A percentile compares a stretch with the other conserved stretches of the same genome.
Evolutionary conservation across 768 basidiomycete species (phyloP).

Genomic region (Russula lepida): DNA sequence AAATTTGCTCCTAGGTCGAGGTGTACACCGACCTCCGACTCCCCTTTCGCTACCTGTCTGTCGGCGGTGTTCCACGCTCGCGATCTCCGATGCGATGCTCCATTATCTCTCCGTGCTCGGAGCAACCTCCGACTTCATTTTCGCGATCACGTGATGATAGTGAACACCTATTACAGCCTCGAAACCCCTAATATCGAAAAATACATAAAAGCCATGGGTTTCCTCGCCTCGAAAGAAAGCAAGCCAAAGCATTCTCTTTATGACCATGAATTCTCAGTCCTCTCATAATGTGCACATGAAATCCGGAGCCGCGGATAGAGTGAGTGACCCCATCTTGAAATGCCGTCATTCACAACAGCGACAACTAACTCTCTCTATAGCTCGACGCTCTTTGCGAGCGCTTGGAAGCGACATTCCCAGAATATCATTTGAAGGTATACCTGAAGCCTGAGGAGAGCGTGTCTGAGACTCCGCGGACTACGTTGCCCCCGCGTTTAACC

Average conservation of each 20-base stretch:
- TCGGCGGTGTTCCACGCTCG: not conserved
- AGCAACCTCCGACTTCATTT: not conserved
- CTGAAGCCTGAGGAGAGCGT: not conserved
- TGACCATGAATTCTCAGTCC: not conserved
- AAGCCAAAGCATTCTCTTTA: not conserved
- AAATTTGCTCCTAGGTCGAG: not conserved
- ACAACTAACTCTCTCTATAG: not conserved
- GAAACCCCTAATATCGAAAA: conserved; percentile 8
- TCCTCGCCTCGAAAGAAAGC: not conserved
- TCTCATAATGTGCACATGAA: not conserved
- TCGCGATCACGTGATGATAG: conserved; percentile 6
- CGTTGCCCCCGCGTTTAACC: not conserved
- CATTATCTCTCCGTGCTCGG: not conserved
- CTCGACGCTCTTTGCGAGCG: not conserved
- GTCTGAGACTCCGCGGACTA: not conserved
- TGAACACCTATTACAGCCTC: not conserved
- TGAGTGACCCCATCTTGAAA: not conserved
- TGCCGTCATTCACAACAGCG: not conserved
- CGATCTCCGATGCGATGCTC: not conserved
- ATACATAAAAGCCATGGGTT: conserved; percentile 7
- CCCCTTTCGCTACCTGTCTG: not conserved
- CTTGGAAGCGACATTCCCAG: not conserved
- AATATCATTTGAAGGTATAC: not conserved
- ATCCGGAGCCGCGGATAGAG: not conserved
- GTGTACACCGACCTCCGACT: not conserved